These are phyloP conservation scores for Hemisphaericaspora xylofermentans DNA, from an alignment of 1,139 yeast genomes.

Conservation along the genomic window DNA sequence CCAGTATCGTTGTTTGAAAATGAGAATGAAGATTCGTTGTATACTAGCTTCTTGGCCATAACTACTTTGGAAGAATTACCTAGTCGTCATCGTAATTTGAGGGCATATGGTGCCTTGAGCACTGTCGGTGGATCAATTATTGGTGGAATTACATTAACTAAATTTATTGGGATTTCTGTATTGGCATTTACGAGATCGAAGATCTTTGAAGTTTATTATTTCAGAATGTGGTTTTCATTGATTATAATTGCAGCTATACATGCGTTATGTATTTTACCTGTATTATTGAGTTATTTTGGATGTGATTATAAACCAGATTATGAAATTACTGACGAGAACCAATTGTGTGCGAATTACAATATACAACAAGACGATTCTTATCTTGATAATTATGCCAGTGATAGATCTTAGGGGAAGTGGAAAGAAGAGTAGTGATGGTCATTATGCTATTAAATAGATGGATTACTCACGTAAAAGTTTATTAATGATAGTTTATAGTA, in stretches of 20 bases:
- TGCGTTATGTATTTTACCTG: conserved; percentile 75
- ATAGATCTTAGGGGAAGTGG: conserved; percentile 2
- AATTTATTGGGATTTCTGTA: conserved; percentile 82
- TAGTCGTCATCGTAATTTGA: conserved; percentile 15
- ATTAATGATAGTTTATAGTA: no score
- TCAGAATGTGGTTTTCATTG: conserved; percentile 92
- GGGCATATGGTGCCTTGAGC: conserved; percentile 57
- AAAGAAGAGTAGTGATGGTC: background rate
- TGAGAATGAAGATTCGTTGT: conserved; percentile 15
- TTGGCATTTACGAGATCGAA: conserved; percentile 82
- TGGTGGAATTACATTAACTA: conserved; percentile 87
- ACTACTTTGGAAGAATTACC: conserved; percentile 8
- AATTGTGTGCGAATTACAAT: conserved; percentile 6
- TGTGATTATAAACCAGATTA: conserved; percentile 29
- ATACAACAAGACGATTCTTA: conserved; percentile 6
- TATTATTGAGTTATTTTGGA: conserved; percentile 64
- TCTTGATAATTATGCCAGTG: conserved; percentile 2
- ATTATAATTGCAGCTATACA: conserved; percentile 77
- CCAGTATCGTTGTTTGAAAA: conserved; percentile 16
- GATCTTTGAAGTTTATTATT: conserved; percentile 88
- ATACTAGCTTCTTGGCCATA: conserved; percentile 16
- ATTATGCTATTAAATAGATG: no score
- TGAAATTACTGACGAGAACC: conserved; percentile 8
- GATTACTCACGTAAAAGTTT: no score
- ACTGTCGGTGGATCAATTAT: conserved; percentile 86